Base-by-base conservation (phyloP, 345 rosid genomes). In the Jatropha curcas region DNA sequence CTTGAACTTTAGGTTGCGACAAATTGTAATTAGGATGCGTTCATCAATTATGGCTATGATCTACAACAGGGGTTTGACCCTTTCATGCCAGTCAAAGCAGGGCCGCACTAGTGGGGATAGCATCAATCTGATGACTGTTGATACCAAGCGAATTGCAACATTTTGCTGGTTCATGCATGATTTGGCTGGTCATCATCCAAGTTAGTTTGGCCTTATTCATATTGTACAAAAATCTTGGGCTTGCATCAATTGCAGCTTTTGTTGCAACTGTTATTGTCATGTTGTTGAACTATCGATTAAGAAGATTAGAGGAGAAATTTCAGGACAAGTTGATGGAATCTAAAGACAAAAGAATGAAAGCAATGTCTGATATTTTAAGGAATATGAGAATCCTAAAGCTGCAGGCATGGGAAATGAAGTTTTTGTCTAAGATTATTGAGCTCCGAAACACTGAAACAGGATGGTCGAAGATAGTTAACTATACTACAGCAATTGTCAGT, bases 111-210 rank as follows among this genome's bases (percentile, higher is more conserved):
- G 97, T 71, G 97, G 97, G 50, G 98, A 92, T 71, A 85, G 92
- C 76, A 90, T 94, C 53, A 94, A 90, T 72, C 90, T 90, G 81
- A 92, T 94, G 98, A 96, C 98, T 52, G 93, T 90, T 56, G 97
- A 94, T 83, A 97, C 92, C 52, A 97, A 94, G 78, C 87, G 97
- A 65, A 79, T 94, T 13, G 98, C 97, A 72, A 96, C 92, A 64
- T 94, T 86, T 80, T 85, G 95, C 3, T 94, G 97, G 97, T 91
- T 90, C 82, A 94, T 96, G 60, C 98, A 96, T 82, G 99, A 91
- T 91, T 76, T 96, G 99, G 99, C 91, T 93, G 99, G 97, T 96
- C 77, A 98, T 98, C 20, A 56, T 93, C 88, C 99, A 96, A 79
- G 93, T 93, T 45, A 71, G 90, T 79, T 96, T 96, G 60, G 99